Conservation (phyloP, 2,329 filamentous ascomycete genomes). For the Coniochaeta ligniaria region DNA sequence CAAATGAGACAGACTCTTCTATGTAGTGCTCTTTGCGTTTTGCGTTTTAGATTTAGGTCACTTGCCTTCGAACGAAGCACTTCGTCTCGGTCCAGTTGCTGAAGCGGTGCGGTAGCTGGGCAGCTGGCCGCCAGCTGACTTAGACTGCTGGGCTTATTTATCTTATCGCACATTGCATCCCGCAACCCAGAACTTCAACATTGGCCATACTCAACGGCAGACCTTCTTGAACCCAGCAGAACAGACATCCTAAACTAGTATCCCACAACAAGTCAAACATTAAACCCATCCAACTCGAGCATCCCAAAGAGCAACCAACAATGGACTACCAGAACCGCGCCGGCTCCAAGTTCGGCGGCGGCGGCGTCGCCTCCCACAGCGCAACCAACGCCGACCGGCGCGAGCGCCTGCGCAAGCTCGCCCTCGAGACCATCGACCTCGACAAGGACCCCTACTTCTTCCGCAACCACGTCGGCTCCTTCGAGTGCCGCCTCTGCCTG, state of each 20-base stretch:
- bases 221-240: neutral
- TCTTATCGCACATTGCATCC: neutral
- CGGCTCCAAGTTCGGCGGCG: conserved; percentile 95
- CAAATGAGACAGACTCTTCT: too few species aligned
- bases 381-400: conserved; percentile 95
- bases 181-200: neutral
- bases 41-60: too few species aligned
- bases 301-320: neutral
- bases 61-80: too few species aligned
- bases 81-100: too few species aligned
- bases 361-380: conserved; percentile 88
- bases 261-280: neutral
- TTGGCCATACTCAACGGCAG: neutral
- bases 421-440: conserved; percentile 96
- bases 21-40: too few species aligned
- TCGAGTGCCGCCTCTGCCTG: conserved; percentile 93
- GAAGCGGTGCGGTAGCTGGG: too few species aligned
- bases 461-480: conserved; percentile 97
- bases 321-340: conserved; percentile 86
- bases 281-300: too few species aligned
- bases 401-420: conserved; percentile 94
- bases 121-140: neutral
- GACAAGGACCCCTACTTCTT: conserved; percentile 99
- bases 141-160: neutral
- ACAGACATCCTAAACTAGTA: neutral